A percentile compares a stretch with the other conserved stretches of the same genome.
Conservation (phyloP, 768 basidiomycete genomes). For the Kwoniella europaea region DNA sequence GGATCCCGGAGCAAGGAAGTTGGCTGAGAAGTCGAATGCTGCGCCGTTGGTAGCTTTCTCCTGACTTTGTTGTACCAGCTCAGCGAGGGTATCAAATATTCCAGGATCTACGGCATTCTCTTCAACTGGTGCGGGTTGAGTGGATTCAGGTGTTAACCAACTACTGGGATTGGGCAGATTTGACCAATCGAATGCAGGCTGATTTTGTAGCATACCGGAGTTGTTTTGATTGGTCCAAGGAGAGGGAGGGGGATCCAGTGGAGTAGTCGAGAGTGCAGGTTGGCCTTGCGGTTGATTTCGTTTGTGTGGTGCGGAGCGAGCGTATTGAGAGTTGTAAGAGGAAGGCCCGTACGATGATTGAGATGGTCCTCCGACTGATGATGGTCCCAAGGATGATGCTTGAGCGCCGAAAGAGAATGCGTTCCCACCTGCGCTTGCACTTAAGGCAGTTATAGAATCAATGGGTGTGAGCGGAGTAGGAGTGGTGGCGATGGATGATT, state of each 20-base stretch:
- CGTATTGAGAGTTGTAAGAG: slow-evolving; percentile 16
- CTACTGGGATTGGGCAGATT: slow-evolving; percentile 23
- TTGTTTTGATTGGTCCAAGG: slow-evolving; percentile 30
- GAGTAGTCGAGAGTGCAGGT: slow-evolving; percentile 35
- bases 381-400: slow-evolving; percentile 17
- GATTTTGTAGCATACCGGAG: background rate
- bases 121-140: background rate
- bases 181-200: slow-evolving; percentile 29
- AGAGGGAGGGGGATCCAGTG: slow-evolving; percentile 42
- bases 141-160: slow-evolving; percentile 11
- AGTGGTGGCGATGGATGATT: slow-evolving; percentile 40
- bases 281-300: background rate
- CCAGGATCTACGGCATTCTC: slow-evolving; percentile 30
- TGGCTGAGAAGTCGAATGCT: slow-evolving; percentile 18
- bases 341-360: slow-evolving; percentile 6
- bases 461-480: slow-evolving; percentile 41
- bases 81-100: slow-evolving; percentile 42
- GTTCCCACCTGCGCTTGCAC: slow-evolving; percentile 20
- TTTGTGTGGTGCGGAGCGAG: slow-evolving; percentile 1
- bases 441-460: slow-evolving; percentile 12
- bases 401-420: slow-evolving; percentile 25
- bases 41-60: slow-evolving; percentile 14
- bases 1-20: slow-evolving; percentile 6
- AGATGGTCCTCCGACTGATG: slow-evolving; percentile 8
- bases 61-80: slow-evolving; percentile 40